Base-by-base conservation (phyloP, 192 early-diverging fungal genomes). In the Umbelopsis sp. region DNA sequence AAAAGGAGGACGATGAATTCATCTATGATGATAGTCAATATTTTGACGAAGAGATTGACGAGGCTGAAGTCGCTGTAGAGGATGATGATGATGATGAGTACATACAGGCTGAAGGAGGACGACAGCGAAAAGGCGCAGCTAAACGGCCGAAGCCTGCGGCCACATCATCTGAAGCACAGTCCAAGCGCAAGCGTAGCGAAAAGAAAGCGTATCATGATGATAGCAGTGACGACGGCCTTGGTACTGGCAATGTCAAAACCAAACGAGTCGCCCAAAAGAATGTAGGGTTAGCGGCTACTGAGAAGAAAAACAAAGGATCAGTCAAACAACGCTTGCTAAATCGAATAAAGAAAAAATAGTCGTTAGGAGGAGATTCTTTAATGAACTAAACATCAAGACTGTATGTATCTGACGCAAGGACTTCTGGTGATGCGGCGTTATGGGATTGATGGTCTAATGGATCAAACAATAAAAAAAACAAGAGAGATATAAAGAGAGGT, bases 311-410 rank as follows among this genome's bases (percentile, higher is more conserved):
- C 32, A 51, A 56, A 51, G 43, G 49, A 14, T 62, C 74, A n/a
- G 74, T 65, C 7, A 70, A 76, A 41, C 74, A 76, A 56, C 68
- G 76, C 12, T 34, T 78, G 1, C 36, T 78, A 31, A 67, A 52
- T 22, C 66, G 69, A 26, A 65, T 71, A 17, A 75, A 47, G 17
- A 69, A 62, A 21, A 70, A 38, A 44, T 70, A 69, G 36, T 38
- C 36, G 36, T 38, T 22, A 31, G 53, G 50, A 51, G 50, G n/a
- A 25, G 1, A 51, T 41, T 41, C 38, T 41, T 41, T 41, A 41
- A 41, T 41, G 38, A 41, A 41, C 38, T 11, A 1, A 41, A 41
- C 38, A 41, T 5, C 38, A 6, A 41, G 38, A 41, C 12, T 41
- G 38, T 41, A 41, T 41, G 38, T 41, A 11, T 41, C 38, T 41